Base-by-base conservation (phyloP, 1,284 basidiomycete genomes). In the Mycena sp. region DNA sequence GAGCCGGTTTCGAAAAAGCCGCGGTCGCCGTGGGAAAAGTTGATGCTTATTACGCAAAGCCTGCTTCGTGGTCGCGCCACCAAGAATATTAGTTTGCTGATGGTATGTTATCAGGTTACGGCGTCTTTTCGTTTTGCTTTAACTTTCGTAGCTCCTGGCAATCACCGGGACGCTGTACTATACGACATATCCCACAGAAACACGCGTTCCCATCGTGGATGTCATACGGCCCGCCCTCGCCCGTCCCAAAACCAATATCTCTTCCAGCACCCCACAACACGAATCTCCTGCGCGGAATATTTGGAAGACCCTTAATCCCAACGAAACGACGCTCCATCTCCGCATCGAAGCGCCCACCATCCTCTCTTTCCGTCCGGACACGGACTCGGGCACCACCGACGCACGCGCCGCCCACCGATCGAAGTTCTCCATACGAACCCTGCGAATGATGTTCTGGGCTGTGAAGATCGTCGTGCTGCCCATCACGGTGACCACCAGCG, bases 401-500 rank as follows among this genome's bases (percentile, higher is more conserved):
- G 12, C 51, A 40, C 74, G 74, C 48, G 77, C 75, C 58, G 73
- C 75, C 30, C 74, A 80, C 50, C 79, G 61, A 80, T 25, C 73
- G 80, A 26, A 78, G 80, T 78, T 81, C 61, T 85, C 84, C 61
- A 78, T 77, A 54, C 80, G 81, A 49, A 84, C 83, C 2, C 72
- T 87, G 48, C 82, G 84, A 32, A 77, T 84, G n/a, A 69, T 93
- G 7, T 78, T 90, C 49, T 92, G 93, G 87, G 77, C 94, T 37
- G 71, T 92, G 73, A 94, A 93, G 77, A 91, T 95, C 64, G 88
- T 98, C 72, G 80, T 96, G 1, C 75, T 95, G 1, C 97, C 97
- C 0, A 97, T 98, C 72, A 85, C 88, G 2, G 83, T 83, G 2
- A 97, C 95, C 0, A 92, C 92, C 3, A 79, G 85, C 32, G 76